phyloP scores from a whole-genome alignment of 2,329 filamentous ascomycete species.

The Penicillium sp. region DNA sequence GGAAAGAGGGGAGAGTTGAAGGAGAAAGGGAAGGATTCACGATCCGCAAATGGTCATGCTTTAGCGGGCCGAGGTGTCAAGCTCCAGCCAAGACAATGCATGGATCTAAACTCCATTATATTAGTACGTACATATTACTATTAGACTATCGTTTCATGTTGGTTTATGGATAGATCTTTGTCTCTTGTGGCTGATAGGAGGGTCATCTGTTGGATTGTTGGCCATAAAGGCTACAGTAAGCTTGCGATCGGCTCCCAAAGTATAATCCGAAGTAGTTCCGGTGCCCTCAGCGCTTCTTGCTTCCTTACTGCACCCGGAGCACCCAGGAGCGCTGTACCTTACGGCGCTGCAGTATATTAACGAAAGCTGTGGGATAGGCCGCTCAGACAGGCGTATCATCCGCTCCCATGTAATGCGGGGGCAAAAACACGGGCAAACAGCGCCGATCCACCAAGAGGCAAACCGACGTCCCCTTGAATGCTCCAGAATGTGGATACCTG shows the following conservation, averaged over 20 bases:
- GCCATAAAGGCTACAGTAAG: background rate
- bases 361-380: background rate
- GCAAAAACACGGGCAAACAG: background rate
- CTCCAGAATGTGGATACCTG: background rate
- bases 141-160: background rate
- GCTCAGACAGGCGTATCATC: background rate
- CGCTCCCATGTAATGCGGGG: background rate
- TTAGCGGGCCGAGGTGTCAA: background rate
- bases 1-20: background rate
- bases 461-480: background rate
- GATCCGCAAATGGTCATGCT: background rate
- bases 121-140: background rate
- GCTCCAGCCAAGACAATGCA: background rate
- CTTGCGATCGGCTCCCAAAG: background rate
- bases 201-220: background rate
- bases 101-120: background rate
- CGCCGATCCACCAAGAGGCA: background rate
- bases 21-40: background rate
- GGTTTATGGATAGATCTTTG: background rate
- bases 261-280: too few species aligned
- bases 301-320: too few species aligned
- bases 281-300: too few species aligned
- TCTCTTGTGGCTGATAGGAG: background rate
- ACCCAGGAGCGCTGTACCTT: background rate
- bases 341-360: background rate